A percentile compares a stretch with the other conserved stretches of the same genome.
Evolutionary conservation across 495 filamentous ascomycete genomes (phyloP).

Genomic region (Thermothielavioides terrestris): DNA sequence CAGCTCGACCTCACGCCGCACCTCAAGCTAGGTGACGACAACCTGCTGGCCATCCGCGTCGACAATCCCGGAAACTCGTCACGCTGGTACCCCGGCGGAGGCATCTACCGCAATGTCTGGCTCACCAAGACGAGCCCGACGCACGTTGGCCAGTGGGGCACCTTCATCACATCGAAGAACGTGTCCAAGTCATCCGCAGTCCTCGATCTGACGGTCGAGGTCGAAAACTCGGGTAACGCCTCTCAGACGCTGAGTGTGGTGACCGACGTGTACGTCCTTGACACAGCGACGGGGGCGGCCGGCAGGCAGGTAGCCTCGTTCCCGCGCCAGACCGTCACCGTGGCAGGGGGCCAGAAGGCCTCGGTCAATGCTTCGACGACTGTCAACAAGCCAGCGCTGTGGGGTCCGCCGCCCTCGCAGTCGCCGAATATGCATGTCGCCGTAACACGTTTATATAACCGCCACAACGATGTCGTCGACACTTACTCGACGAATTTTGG

Average conservation of each 20-base stretch:
- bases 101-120: slow-evolving; percentile 46
- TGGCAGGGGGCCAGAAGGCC: slow-evolving; percentile 23
- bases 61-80: slow-evolving; percentile 37
- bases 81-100: slow-evolving; percentile 43
- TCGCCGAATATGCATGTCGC: slow-evolving; percentile 39
- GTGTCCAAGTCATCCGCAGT: slow-evolving; percentile 30
- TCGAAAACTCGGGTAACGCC: slow-evolving; percentile 31
- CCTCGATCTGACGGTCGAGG: slow-evolving; percentile 28
- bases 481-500: slow-evolving; percentile 41
- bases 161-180: slow-evolving; percentile 32
- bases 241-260: slow-evolving; percentile 19
- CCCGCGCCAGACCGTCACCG: slow-evolving; percentile 8
- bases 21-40: slow-evolving; percentile 25
- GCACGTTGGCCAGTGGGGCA: slow-evolving; percentile 37
- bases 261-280: slow-evolving; percentile 22
- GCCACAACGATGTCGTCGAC: slow-evolving; percentile 28
- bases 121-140: slow-evolving; percentile 31
- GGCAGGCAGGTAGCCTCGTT: slow-evolving; percentile 22
- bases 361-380: slow-evolving; percentile 28
- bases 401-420: slow-evolving; percentile 38
- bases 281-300: slow-evolving; percentile 14
- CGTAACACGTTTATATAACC: slow-evolving; percentile 25
- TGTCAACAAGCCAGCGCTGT: slow-evolving; percentile 33
- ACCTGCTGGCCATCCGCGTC: slow-evolving; percentile 38
- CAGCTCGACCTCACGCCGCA: slow-evolving; percentile 41